Evolutionary conservation across 2,329 filamentous ascomycete species (phyloP), one percentile per base, ranked within the genome.

Genomic region (Biscogniauxia sp.): DNA sequence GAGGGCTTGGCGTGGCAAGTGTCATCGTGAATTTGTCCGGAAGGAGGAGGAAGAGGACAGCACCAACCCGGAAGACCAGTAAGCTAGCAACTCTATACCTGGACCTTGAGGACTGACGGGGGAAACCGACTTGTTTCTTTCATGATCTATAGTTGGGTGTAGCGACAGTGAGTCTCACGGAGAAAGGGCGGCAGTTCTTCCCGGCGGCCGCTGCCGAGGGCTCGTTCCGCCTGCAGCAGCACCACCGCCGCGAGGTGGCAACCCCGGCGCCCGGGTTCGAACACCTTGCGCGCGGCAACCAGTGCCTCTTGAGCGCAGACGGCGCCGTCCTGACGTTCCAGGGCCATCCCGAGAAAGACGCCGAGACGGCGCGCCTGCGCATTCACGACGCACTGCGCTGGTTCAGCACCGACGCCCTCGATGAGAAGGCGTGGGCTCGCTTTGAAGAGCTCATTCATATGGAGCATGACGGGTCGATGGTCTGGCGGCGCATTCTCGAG

Each of bases 271-370:
- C 70, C 1, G 74, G 72, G 0, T 79, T 80, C 57, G 51, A 70
- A 7, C 62, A 66, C 37, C 67, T 79, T 51, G 72, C 77, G 1
- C 73, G 72, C 7, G 71, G 70, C 5, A 74, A 76, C 63, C 76
- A 80, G 63, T 70, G 70, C 17, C 75, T 80, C 51, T 56, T 79
- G 7, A 77, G 74, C 55, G 68, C 74, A 56, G 70, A 68, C 57
- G 76, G 76, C 57, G 74, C 71, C 3, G 73, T 80, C 53, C 66
- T 80, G 49, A 78, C 77, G 0, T 77, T 80, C 51, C 79, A 81
- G 62, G 78, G 77, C 0, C 79, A 80, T 59, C 79, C 78, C 0
- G 78, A 80, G 64, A 76, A 80, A 66, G 75, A 78, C 57, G 70
- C 69, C 6, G 69, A 69, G 41, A 73, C 78, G 19, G 77, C 78